Base-by-base conservation (phyloP, 176 grass and related monocot genomes). In the Juncus effusus region DNA sequence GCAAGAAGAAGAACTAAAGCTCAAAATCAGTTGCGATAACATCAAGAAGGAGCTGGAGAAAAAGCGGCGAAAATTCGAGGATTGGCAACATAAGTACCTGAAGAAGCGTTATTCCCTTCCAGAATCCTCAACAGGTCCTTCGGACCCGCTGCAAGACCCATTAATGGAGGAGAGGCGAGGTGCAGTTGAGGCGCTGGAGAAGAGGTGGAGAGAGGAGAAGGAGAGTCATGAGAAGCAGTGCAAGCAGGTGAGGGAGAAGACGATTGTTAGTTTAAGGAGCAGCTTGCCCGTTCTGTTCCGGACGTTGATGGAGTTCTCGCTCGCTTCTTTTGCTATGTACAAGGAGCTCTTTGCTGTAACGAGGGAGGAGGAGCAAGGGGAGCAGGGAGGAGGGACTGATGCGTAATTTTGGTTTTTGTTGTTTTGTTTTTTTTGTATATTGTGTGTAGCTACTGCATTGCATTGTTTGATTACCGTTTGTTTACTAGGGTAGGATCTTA, bases 191-290 rank as follows among this genome's bases (percentile, higher is more conserved):
- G 78, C 10, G 42, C 13, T 84, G 62, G 83, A 87, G 78, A 64
- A 36, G 36, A 69, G 60, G 4, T 13, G 70, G 50, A 80, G 73
- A 35, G 72, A 81, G 0, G 67, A 86, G 63, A 86, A 95, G 11
- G 78, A 65, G 39, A 41, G 44, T 12, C 64, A 82, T 54, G 56
- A 2, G 1, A 81, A 36, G 60, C 86, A 90, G 19, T 95, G 86
- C 51, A 82, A 47, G 68, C 15, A 67, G 2, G 90, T 87, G n/a
- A 90, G 86, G 59, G 90, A 95, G 73, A 95, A 95, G 12, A 86
- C 90, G 49, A 78, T 95, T 42, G 63, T 9, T 42, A 82, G 82
- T 64, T 78, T 95, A 13, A 59, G 67, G 56, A 78, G 59, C 10
- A 83, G 77, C 63, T 60, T 95, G 81, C 90, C 81, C 0, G 83